Evolutionary conservation across 106 monocot species (phyloP), one percentile per base, ranked within the genome.

Genomic region (Dioscorea dumetorum): DNA sequence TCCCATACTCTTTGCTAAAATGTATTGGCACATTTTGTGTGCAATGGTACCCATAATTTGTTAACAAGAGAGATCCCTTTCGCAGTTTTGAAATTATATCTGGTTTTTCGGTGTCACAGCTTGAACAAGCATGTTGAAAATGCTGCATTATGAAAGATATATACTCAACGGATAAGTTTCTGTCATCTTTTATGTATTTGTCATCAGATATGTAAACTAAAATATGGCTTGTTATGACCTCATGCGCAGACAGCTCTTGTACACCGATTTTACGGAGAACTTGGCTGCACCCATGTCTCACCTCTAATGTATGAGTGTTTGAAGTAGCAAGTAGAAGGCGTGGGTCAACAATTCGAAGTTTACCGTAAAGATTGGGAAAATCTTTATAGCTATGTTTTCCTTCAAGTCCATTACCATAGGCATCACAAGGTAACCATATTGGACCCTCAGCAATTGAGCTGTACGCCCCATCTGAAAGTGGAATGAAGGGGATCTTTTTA

Each of bases 361-460:
- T 87, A 16, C 72, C 70, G 73, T 83, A 93, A 17, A 99, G 67
- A 49, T 31, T n/a, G 31, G 90, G 85, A 72, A 99, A 99, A 50
- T 81, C 70, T 57, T 81, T 50, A 19, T 62, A 63, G 53, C 53
- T 61, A 62, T 83, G 72, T 62, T 72, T 82, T 18, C 76, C 62
- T 59, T 90, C 89, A 60, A 73, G 53, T 60, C 70, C 84, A 70
- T 17, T 22, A 77, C 18, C 61, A 17, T 53, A 70, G 59, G 67
- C 50, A 84, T 87, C 90, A 90, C 78, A 90, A 50, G 97, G 83
- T 60, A 99, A 84, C 99, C 99, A 99, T 53, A 99, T 90, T n/a
- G 92, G 83, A 24, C 90, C 93, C 71, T 93, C 77, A 71, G 76
- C 66, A 28, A 83, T 49, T 24, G 87, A 99, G 58, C 84, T 77